Evolutionary conservation across 2,329 filamentous ascomycete species (phyloP).

Genomic region (Didymella keratinophila): DNA sequence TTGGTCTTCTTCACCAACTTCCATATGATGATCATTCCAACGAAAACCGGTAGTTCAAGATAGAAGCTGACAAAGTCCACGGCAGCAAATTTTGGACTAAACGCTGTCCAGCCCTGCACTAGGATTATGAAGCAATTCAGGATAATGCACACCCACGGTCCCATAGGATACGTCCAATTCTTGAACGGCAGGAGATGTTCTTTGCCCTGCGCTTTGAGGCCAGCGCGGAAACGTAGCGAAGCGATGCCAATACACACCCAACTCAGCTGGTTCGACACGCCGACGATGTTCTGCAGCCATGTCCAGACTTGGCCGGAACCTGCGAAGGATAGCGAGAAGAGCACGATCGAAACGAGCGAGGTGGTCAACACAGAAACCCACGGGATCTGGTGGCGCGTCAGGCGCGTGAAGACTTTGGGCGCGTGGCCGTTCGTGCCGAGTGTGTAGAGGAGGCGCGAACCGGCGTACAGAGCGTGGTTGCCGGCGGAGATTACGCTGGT

Average conservation of each 20-base stretch:
- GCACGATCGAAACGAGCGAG: constrained; percentile 48
- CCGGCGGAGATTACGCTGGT: constrained; percentile 67
- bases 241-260: constrained; percentile 65
- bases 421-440: constrained; percentile 68
- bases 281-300: constrained; percentile 77
- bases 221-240: constrained; percentile 64
- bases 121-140: constrained; percentile 42
- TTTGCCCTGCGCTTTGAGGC: constrained; percentile 56
- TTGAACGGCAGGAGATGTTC: constrained; percentile 58
- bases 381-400: constrained; percentile 54
- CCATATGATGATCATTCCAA: constrained; percentile 40
- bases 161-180: constrained; percentile 65
- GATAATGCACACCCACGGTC: constrained; percentile 53
- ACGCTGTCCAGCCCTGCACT: constrained; percentile 58
- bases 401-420: constrained; percentile 70
- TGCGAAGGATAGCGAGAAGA: constrained; percentile 56
- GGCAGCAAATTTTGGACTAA: constrained; percentile 56
- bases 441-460: constrained; percentile 63
- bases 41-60: constrained; percentile 50
- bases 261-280: constrained; percentile 60
- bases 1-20: constrained; percentile 42
- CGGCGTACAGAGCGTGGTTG: constrained; percentile 64
- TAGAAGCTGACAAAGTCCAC: constrained; percentile 61
- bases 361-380: constrained; percentile 49
- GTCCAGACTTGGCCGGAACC: constrained; percentile 51